phyloP scores from a whole-genome alignment of 306 rosid species.

The Phaseolus lunatus region DNA sequence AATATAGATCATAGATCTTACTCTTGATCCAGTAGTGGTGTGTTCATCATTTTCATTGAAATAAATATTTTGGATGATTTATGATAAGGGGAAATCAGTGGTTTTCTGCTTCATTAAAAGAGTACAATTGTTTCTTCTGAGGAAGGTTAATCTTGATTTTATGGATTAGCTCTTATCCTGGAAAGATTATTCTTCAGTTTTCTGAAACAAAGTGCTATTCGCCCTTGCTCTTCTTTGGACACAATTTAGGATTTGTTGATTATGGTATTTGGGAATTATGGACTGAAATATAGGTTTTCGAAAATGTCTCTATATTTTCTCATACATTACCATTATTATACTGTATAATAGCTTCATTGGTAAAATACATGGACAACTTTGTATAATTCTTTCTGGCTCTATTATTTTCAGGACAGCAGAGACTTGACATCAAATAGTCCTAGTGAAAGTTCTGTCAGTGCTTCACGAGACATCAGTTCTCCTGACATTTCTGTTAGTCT shows the following conservation, averaged over 20 bases:
- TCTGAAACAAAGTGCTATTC: slow-evolving; percentile 4
- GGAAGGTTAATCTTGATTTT: slow-evolving; percentile 4
- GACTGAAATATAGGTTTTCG: slow-evolving; percentile 18
- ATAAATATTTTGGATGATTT: slow-evolving; percentile 29
- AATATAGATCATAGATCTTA: slow-evolving; percentile 1
- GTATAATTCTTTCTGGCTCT: slow-evolving; percentile 49
- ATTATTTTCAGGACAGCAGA: slow-evolving; percentile 76
- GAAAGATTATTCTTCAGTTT: slow-evolving; percentile 12
- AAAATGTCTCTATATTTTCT: slow-evolving; percentile 6
- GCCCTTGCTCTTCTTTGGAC: not conserved
- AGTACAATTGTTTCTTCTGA: slow-evolving; percentile 8
- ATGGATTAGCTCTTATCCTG: slow-evolving; percentile 12
- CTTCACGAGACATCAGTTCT: slow-evolving; percentile 70
- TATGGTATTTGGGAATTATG: slow-evolving; percentile 27
- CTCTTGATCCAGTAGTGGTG: slow-evolving; percentile 29
- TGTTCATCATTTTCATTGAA: slow-evolving; percentile 33
- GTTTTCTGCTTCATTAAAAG: slow-evolving; percentile 23
- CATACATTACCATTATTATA: not conserved
- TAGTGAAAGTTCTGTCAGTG: slow-evolving; percentile 79
- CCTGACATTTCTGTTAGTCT: slow-evolving; percentile 72
- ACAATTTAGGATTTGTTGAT: slow-evolving; percentile 12
- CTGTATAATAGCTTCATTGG: slow-evolving; percentile 26
- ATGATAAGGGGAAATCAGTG: not conserved
- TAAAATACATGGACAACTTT: slow-evolving; percentile 27
- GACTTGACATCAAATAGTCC: slow-evolving; percentile 91